Conservation (phyloP, 2,329 filamentous ascomycete species). For the Exophiala lecanii-corni region DNA sequence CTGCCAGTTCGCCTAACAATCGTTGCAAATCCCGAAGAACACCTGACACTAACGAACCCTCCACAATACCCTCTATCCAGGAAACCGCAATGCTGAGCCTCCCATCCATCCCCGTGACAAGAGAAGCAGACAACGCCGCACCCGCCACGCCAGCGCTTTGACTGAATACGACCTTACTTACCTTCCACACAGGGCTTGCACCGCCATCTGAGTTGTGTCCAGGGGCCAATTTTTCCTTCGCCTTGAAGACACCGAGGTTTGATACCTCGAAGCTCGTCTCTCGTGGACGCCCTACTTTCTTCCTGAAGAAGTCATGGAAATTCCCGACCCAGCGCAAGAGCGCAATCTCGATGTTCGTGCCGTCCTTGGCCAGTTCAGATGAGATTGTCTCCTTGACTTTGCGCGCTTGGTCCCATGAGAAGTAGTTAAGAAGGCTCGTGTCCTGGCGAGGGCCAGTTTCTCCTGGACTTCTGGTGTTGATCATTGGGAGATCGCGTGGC, state of each 20-base stretch:
- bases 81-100: slow-evolving; percentile 32
- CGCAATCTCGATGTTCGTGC: slow-evolving; percentile 1
- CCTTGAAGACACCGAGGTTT: slow-evolving; percentile 4
- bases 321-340: slow-evolving; percentile 2
- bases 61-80: slow-evolving; percentile 39
- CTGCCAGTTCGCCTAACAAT: not conserved
- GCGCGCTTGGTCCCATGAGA: slow-evolving; percentile 6
- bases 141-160: slow-evolving; percentile 4
- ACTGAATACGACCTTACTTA: slow-evolving; percentile 4
- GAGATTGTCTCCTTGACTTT: slow-evolving; percentile 2
- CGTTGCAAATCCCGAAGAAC: slow-evolving; percentile 15
- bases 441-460: not conserved
- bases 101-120: slow-evolving; percentile 4
- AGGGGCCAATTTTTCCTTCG: not conserved
- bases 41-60: slow-evolving; percentile 26
- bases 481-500: not conserved
- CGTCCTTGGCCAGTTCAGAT: not conserved
- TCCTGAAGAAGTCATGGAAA: slow-evolving; percentile 1
- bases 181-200: not conserved
- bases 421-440: not conserved
- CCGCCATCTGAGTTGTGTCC: no score
- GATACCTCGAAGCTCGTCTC: slow-evolving; percentile 5
- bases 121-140: slow-evolving; percentile 1
- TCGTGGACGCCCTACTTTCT: not conserved
- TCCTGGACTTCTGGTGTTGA: no score